Base-by-base conservation (phyloP, 2,329 filamentous ascomycete species). In the Fusarium palustre region DNA sequence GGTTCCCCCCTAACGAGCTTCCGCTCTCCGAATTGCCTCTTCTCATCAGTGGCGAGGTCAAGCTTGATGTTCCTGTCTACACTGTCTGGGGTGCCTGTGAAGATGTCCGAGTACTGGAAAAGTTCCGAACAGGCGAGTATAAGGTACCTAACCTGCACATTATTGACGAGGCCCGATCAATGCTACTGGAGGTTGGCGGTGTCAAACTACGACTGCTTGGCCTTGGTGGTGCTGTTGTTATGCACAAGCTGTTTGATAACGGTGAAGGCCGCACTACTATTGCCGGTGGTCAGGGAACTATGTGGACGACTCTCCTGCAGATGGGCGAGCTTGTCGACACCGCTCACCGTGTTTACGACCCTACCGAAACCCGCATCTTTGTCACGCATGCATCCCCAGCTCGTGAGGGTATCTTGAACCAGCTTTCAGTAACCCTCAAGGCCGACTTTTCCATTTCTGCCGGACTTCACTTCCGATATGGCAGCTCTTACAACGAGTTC, bases 181-280 rank as follows among this genome's bases (percentile, higher is more conserved):
- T 97, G 85, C 85, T 99, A 73, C 87, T 99, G 60, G 96, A 99
- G 81, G 86, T 98, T 64, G 96, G 95, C 59, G 96, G 96, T 59
- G 93, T 99, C 57, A 98, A 98, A 87, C 89, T 99, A 70, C 92
- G 96, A 76, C 87, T 99, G 50, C 88, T 99, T 31, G 96, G 96
- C 67, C 86, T 99, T 34, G 96, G 96, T 70, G 96, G 96, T 75
- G 96, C 96, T 9, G 95, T 99, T 7, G 96, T 99, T 64, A 99
- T 99, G 94, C 96, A 99, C 86, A 99, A 99, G 86, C 88, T 99
- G 20, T 99, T 99, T 77, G 96, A 99, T 80, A 99, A 99, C 73
- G 96, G 96, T 56, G 96, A 99, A 78, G 96, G 96, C 64, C 91
- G 95, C 80, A 99, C 96, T 52, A 99, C 97, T 3, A 99, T 99